phyloP scores from a whole-genome alignment of 2,329 filamentous ascomycete genomes.

The Colletotrichum tropicale region DNA sequence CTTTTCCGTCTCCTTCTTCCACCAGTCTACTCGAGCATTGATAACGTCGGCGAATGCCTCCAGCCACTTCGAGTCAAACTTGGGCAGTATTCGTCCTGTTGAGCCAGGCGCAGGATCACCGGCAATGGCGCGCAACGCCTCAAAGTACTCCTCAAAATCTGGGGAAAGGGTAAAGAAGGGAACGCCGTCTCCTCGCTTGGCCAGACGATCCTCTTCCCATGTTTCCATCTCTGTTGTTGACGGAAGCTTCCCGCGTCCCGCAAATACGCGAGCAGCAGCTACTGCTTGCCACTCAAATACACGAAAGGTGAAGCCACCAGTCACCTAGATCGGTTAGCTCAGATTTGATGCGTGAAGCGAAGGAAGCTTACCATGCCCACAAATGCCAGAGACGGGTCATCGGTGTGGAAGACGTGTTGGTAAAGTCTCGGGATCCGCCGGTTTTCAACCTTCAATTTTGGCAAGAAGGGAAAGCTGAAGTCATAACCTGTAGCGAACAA shows the following conservation, averaged over 20 bases:
- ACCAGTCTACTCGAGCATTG: background rate
- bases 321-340: conserved; percentile 23
- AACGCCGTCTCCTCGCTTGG: conserved; percentile 30
- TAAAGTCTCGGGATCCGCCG: background rate
- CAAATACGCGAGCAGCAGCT: conserved; percentile 37
- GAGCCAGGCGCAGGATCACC: conserved; percentile 41
- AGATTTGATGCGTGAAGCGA: background rate
- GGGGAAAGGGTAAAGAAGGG: conserved; percentile 32
- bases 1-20: background rate
- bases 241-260: conserved; percentile 31
- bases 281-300: conserved; percentile 42
- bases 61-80: conserved; percentile 43
- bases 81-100: conserved; percentile 40
- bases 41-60: conserved; percentile 10
- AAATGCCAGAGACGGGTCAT: background rate
- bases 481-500: background rate
- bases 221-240: conserved; percentile 28
- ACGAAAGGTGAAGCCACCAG: conserved; percentile 38
- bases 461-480: background rate
- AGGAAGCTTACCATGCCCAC: background rate
- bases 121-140: conserved; percentile 40
- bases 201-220: conserved; percentile 33
- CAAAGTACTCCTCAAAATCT: conserved; percentile 42
- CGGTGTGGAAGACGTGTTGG: background rate
- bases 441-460: background rate